Evolutionary conservation across 139 green algal genomes (phyloP), one percentile per base, ranked within the genome.

Genomic region (Spirogloea muscicola): DNA sequence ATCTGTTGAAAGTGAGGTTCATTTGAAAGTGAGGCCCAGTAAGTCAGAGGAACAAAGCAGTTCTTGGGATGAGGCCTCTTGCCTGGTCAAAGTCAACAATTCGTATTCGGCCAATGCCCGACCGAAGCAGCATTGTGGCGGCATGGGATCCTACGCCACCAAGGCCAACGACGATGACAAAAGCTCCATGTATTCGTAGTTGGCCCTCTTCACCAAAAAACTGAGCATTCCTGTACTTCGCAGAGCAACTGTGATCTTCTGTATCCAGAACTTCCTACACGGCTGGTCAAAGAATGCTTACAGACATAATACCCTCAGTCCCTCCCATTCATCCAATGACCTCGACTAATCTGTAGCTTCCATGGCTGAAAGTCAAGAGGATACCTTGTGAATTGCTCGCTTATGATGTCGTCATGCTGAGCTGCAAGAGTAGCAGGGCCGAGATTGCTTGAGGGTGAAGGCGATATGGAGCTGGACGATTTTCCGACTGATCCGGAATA

Each of bases 1-100:
- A 31, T 55, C 21, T 55, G 21, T n/a, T 21, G 46, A 31, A 55
- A 21, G 21, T 55, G n/a, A 21, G 21, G 46, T 21, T 55, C 46
- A 31, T n/a, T n/a, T 55, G 21, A 55, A 31, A 55, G 46, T 55
- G 46, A 55, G 21, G n/a, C 21, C 21, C 46, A 31, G 46, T 66
- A 21, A 63, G 27, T 9, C 13, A 64, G 55, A 64, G 10, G 29
- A 13, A 16, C 27, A 64, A 49, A 21, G 3, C 9, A 42, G 27
- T 48, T 42, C 21, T 3, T 63, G 51, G 42, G 33, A 34, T 31
- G 2, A 63, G 33, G 10, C 27, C 3, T 13, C 58, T 58, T 16
- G 91, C 90, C 84, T 96, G 92, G 82, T 99, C 94, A 85, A 98
- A 98, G 84, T 99, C 94, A 27, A 99, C 85, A 0, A 99, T 78